Conservation (phyloP, 345 rosid species). For the Salix exigua region DNA sequence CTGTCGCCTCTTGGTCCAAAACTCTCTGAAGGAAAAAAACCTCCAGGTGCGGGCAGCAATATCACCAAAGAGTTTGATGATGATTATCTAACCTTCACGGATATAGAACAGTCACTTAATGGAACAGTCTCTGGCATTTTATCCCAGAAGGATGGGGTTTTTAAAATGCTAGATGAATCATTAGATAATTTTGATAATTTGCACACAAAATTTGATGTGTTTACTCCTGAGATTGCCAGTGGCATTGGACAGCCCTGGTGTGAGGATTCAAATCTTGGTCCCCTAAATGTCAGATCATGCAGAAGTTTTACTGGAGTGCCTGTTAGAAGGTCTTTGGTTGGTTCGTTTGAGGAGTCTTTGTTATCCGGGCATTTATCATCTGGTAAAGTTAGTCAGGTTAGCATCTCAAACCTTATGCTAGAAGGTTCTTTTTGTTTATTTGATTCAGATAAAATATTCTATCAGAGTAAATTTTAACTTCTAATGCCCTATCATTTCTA, state of each 20-base stretch:
- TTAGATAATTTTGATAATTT: constrained; percentile 47
- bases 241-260: neutral
- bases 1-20: constrained; percentile 91
- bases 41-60: constrained; percentile 36
- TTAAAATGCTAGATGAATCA: constrained; percentile 33
- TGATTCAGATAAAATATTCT: neutral
- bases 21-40: constrained; percentile 51
- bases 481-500: constrained; percentile 3
- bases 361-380: constrained; percentile 76
- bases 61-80: constrained; percentile 18
- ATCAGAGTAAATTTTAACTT: neutral
- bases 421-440: neutral
- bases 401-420: constrained; percentile 10
- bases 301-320: constrained; percentile 71
- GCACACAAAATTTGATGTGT: constrained; percentile 36
- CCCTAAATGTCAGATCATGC: constrained; percentile 42
- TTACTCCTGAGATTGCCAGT: constrained; percentile 17
- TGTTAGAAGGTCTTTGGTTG: constrained; percentile 79
- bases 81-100: constrained; percentile 30
- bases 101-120: constrained; percentile 39
- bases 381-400: constrained; percentile 63
- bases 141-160: constrained; percentile 31
- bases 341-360: constrained; percentile 95
- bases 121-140: constrained; percentile 25
- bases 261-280: constrained; percentile 16